These are phyloP conservation scores for Imleria badia DNA, from an alignment of 768 basidiomycete species.

Conservation along the genomic window DNA sequence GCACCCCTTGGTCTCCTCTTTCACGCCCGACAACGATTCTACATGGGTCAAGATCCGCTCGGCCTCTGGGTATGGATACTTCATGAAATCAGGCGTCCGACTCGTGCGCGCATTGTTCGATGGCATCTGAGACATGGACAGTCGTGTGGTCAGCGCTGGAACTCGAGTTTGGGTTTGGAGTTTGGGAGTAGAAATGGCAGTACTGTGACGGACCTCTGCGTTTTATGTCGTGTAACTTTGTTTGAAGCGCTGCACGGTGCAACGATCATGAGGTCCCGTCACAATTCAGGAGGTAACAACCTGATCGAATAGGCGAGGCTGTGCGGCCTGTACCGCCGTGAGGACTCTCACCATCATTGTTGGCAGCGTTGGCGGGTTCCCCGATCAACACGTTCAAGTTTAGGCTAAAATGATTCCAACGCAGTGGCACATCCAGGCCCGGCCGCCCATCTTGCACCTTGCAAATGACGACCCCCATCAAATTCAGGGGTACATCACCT, in stretches of 20 bases:
- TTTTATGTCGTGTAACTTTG: not conserved
- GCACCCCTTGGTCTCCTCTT: slow-evolving; percentile 25
- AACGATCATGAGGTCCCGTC: slow-evolving; percentile 1
- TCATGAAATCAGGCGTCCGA: slow-evolving; percentile 14
- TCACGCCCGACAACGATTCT: slow-evolving; percentile 9
- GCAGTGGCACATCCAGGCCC: too few relatives aligned
- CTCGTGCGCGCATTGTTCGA: not conserved
- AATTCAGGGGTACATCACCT: not conserved
- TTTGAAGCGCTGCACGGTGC: not conserved
- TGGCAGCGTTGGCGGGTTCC: too few relatives aligned
- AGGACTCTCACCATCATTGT: too few relatives aligned
- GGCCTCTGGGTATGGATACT: slow-evolving; percentile 17
- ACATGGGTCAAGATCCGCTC: slow-evolving; percentile 8
- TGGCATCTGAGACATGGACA: slow-evolving; percentile 9
- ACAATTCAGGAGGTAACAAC: not conserved
- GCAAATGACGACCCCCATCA: not conserved
- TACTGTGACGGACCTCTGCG: not conserved
- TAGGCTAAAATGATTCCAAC: too few relatives aligned
- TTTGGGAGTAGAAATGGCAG: not conserved
- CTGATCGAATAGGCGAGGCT: not conserved
- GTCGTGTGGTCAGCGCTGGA: not conserved
- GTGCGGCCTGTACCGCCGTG: not conserved
- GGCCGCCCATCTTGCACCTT: too few relatives aligned
- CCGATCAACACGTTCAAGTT: too few relatives aligned
- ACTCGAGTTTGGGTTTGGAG: not conserved